Percentiles rank a stretch among this genome's conserved stretches.
Evolutionary conservation across 805 yeast species (phyloP).

Genomic region (Candida vaughaniae): DNA sequence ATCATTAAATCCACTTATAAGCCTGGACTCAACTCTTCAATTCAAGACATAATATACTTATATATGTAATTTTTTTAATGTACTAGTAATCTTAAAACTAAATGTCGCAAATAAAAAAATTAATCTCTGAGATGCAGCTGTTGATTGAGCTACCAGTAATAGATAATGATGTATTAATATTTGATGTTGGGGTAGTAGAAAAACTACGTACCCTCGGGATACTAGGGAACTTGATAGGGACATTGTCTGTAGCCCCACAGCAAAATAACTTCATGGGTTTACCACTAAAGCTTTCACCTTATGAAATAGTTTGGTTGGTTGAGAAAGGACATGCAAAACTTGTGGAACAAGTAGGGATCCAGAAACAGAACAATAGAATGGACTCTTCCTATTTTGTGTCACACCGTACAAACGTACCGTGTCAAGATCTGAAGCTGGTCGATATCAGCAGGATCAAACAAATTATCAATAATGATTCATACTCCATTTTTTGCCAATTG

Average conservation of each 20-base stretch:
- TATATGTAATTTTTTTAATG: not conserved
- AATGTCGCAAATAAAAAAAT: too few relatives aligned
- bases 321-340: conserved; percentile 22
- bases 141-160: conserved; percentile 10
- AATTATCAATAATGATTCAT: conserved; percentile 5
- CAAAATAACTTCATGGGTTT: conserved; percentile 85
- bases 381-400: conserved; percentile 2
- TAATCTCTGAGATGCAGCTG: not conserved
- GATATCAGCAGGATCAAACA: conserved; percentile 3
- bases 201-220: conserved; percentile 61
- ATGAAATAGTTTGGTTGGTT: conserved; percentile 71
- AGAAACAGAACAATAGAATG: conserved; percentile 1
- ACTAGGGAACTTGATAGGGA: conserved; percentile 77
- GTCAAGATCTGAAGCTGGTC: not conserved
- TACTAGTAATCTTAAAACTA: not conserved
- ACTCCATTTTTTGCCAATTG: conserved; percentile 19
- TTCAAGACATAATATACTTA: not conserved
- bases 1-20: too few relatives aligned
- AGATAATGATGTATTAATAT: conserved; percentile 49
- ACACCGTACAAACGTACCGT: not conserved
- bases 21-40: not conserved
- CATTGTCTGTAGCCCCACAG: conserved; percentile 88
- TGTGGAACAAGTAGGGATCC: not conserved
- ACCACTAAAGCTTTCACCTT: conserved; percentile 71
- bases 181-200: conserved; percentile 53